Evolutionary conservation across 1,139 yeast species (phyloP).

Genomic region (Candida neerlandica): DNA sequence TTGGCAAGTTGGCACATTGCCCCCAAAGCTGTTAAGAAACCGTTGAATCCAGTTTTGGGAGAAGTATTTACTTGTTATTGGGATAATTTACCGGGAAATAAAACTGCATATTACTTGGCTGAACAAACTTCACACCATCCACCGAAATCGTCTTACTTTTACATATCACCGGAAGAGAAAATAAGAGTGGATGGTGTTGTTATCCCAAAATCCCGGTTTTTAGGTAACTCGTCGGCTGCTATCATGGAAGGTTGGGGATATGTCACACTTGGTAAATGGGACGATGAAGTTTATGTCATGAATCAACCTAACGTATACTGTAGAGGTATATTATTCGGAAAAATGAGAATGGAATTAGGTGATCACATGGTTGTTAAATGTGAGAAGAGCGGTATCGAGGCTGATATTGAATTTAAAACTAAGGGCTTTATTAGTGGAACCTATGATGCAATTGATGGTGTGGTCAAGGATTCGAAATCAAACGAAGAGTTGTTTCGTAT

Average conservation of each 20-base stretch:
- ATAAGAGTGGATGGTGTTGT: conserved; percentile 89
- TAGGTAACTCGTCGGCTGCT: conserved; percentile 96
- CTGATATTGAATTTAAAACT: conserved; percentile 90
- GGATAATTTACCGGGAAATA: conserved; percentile 66
- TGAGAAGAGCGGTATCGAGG: conserved; percentile 57
- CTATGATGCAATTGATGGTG: conserved; percentile 86
- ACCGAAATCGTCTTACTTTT: conserved; percentile 95
- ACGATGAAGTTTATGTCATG: conserved; percentile 69
- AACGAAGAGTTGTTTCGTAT: conserved; percentile 65
- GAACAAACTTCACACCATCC: conserved; percentile 99
- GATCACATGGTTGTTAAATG: conserved; percentile 83
- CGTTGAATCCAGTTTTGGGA: conserved; percentile 91
- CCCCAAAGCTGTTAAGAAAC: conserved; percentile 97
- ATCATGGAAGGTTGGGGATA: conserved; percentile 92
- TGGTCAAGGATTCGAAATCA: conserved; percentile 53
- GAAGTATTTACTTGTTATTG: conserved; percentile 90
- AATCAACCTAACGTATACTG: conserved; percentile 96
- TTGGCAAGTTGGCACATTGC: conserved; percentile 97
- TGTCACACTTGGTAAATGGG: conserved; percentile 66
- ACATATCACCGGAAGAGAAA: conserved; percentile 75
- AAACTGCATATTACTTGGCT: conserved; percentile 74
- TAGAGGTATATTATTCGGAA: conserved; percentile 91
- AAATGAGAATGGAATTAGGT: conserved; percentile 85
- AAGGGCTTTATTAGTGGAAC: conserved; percentile 94
- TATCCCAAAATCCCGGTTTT: conserved; percentile 81